Evolutionary conservation across 1,139 yeast genomes (phyloP), one percentile per base, ranked within the genome.

Genomic region (Casaregolazyma suthepensis): DNA sequence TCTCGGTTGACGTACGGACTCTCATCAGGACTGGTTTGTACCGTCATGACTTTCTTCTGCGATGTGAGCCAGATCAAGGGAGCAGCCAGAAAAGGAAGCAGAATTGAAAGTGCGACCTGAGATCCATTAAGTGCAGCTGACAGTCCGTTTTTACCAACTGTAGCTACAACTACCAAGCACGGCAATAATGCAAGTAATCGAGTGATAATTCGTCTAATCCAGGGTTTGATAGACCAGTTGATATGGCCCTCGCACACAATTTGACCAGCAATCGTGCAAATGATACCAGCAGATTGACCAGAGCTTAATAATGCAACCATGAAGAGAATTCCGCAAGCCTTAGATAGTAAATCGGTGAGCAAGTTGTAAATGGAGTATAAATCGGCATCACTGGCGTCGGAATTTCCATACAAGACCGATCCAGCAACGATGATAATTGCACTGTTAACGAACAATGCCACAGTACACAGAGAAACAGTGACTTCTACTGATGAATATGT

Each of bases 211-310:
- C 95, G 75, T 66, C 95, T 76, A 48, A 83, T 65, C 95, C 95
- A 87, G 5, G 96, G 95, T 60, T 73, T 76, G 48, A 85, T 66
- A 17, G 79, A 79, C 94, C 95, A 87, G 56, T 81, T 79, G 46
- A 87, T 77, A 65, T 86, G 89, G 1, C 96, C 95, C 67, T 87
- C 95, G 60, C 87, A 78, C 3, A 87, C 90, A 62, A 87, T 84
- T 66, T 87, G 95, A 9, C 95, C 95, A 0, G 94, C 88, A 70
- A 87, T 84, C 0, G 96, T 87, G 66, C 95, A 87, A 1, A 87
- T 91, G 55, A 87, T 83, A 48, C 94, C 94, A 0, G 96, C 91
- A 57, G 88, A 82, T 64, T 85, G 88, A 9, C 95, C 96, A 56
- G 88, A 81, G 60, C 83, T 78, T 38, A 87, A 71, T 60, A 87